A percentile compares a stretch with the other conserved stretches of the same genome.
Conservation (phyloP, 805 yeast genomes). For the Candida qinlingensis region DNA sequence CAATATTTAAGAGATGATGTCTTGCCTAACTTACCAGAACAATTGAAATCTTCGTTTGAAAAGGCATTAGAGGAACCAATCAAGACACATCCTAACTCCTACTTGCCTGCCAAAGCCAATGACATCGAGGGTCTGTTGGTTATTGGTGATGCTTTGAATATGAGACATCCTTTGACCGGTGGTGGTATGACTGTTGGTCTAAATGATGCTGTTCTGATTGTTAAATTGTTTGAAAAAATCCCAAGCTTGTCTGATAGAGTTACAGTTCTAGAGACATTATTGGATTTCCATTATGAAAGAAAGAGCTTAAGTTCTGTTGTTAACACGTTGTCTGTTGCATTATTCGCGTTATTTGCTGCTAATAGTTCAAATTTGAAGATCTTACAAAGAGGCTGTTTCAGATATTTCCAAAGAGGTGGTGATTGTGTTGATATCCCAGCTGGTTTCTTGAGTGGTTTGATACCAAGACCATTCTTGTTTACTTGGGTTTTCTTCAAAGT, state of each 20-base stretch:
- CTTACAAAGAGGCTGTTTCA: constrained; percentile 85
- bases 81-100: constrained; percentile 92
- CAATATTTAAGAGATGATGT: constrained; percentile 57
- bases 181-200: constrained; percentile 99
- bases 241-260: constrained; percentile 55
- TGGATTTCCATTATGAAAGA: constrained; percentile 70
- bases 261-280: constrained; percentile 48
- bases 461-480: constrained; percentile 67
- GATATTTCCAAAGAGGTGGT: constrained; percentile 82
- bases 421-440: constrained; percentile 73
- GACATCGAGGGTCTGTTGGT: constrained; percentile 70
- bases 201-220: constrained; percentile 71
- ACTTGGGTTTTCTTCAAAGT: constrained; percentile 87
- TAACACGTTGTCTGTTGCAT: constrained; percentile 85
- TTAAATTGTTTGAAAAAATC: constrained; percentile 50
- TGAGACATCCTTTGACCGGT: constrained; percentile 98
- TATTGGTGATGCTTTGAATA: constrained; percentile 90
- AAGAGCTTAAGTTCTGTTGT: constrained; percentile 78
- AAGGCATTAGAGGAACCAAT: constrained; percentile 58
- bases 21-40: constrained; percentile 61
- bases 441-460: constrained; percentile 74
- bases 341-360: constrained; percentile 88
- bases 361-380: constrained; percentile 57
- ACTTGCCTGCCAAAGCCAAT: constrained; percentile 71
- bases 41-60: constrained; percentile 60